phyloP scores from a whole-genome alignment of 495 filamentous ascomycete species.

The Podospora fimiseda region DNA sequence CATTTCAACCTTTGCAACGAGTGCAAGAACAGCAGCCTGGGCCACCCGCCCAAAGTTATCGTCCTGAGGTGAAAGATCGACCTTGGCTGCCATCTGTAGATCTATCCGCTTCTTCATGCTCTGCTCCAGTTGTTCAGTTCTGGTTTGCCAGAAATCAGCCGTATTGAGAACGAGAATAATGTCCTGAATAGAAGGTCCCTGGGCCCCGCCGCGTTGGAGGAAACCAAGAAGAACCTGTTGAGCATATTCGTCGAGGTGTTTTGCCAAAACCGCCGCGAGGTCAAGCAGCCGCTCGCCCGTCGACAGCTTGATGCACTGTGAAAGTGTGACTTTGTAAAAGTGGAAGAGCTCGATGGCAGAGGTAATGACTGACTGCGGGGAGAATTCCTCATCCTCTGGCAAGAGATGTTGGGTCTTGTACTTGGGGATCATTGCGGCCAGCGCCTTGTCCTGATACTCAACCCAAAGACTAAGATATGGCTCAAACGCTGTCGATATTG shows the following conservation, averaged over 20 bases:
- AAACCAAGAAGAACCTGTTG: slow-evolving; percentile 84
- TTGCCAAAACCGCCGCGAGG: slow-evolving; percentile 75
- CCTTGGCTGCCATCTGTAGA: slow-evolving; percentile 59
- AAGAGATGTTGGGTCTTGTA: slow-evolving; percentile 81
- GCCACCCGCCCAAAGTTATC: slow-evolving; percentile 95
- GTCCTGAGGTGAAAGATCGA: slow-evolving; percentile 86
- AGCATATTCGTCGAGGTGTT: slow-evolving; percentile 92
- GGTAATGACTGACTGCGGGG: slow-evolving; percentile 77
- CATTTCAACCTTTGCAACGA: slow-evolving; percentile 77
- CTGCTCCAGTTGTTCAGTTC: slow-evolving; percentile 85
- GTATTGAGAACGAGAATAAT: slow-evolving; percentile 85
- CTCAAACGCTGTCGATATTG: slow-evolving; percentile 95
- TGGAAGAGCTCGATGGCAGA: slow-evolving; percentile 96
- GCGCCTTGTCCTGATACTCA: slow-evolving; percentile 86
- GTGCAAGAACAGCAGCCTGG: slow-evolving; percentile 72
- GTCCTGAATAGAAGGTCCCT: slow-evolving; percentile 64
- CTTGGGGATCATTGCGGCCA: slow-evolving; percentile 78
- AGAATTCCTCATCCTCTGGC: slow-evolving; percentile 84
- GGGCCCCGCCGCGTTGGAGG: slow-evolving; percentile 55
- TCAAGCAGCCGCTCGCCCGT: slow-evolving; percentile 82
- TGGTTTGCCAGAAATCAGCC: slow-evolving; percentile 94
- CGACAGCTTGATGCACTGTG: slow-evolving; percentile 93
- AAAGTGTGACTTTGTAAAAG: slow-evolving; percentile 84
- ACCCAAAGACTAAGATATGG: slow-evolving; percentile 97
- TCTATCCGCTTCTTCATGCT: slow-evolving; percentile 90